These are phyloP conservation scores for Pythium graminicola DNA, from an alignment of 352 stramenopile species.

Conservation along the genomic window DNA sequence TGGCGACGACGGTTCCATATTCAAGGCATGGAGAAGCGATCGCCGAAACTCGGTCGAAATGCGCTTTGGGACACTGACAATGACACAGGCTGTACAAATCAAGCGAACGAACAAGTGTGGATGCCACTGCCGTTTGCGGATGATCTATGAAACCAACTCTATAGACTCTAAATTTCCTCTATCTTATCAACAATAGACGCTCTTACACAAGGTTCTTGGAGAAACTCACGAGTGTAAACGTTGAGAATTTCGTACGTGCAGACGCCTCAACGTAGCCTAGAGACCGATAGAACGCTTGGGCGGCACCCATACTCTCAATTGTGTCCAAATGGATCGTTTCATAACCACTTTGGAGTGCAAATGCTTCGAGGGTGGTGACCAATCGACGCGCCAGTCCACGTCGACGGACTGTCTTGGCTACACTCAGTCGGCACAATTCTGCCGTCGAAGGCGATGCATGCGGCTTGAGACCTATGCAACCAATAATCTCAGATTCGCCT, in stretches of 20 bases:
- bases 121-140: slow-evolving; percentile 12
- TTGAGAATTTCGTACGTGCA: slow-evolving; percentile 21
- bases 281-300: slow-evolving; percentile 43
- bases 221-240: slow-evolving; percentile 55
- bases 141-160: slow-evolving; percentile 2
- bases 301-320: slow-evolving; percentile 49
- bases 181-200: slow-evolving; percentile 16
- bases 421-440: slow-evolving; percentile 59
- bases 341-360: slow-evolving; percentile 28
- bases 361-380: slow-evolving; percentile 36
- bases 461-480: slow-evolving; percentile 54
- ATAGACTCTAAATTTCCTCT: slow-evolving; percentile 4
- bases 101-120: slow-evolving; percentile 2
- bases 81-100: slow-evolving; percentile 3
- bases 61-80: slow-evolving; percentile 18
- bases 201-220: slow-evolving; percentile 10
- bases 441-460: slow-evolving; percentile 9
- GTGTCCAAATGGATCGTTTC: slow-evolving; percentile 46
- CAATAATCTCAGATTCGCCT: slow-evolving; percentile 27
- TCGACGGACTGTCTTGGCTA: slow-evolving; percentile 34
- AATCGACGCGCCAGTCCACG: slow-evolving; percentile 43
- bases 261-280: slow-evolving; percentile 37
- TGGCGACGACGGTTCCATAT: slow-evolving; percentile 21
- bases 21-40: slow-evolving; percentile 5
- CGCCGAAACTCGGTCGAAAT: slow-evolving; percentile 22